Conservation (phyloP, 495 filamentous ascomycete species). For the Annulohypoxylon bovei region DNA sequence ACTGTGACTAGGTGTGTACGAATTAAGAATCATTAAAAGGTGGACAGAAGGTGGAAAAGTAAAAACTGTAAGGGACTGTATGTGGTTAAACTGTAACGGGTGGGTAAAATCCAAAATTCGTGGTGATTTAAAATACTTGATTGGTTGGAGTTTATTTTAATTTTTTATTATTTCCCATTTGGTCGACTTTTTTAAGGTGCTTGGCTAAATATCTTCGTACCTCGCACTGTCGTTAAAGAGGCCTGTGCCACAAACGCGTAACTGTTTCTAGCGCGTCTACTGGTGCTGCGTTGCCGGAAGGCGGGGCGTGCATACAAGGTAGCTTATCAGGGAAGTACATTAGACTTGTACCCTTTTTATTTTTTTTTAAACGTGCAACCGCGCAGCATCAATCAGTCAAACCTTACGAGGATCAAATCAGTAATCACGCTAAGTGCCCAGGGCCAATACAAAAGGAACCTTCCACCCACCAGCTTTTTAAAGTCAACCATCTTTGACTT, state of each 20-base stretch:
- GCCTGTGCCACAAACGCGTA: slow-evolving; percentile 36
- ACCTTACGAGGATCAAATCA: slow-evolving; percentile 53
- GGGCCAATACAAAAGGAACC: slow-evolving; percentile 63
- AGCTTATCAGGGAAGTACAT: slow-evolving; percentile 28
- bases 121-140: slow-evolving; percentile 26
- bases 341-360: slow-evolving; percentile 15
- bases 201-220: neutral
- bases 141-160: slow-evolving; percentile 13
- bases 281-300: slow-evolving; percentile 9
- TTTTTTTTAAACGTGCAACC: slow-evolving; percentile 32
- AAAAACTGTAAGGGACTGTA: neutral
- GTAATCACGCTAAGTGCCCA: slow-evolving; percentile 56
- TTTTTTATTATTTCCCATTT: slow-evolving; percentile 29
- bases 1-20: neutral
- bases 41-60: neutral
- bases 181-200: slow-evolving; percentile 25
- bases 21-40: neutral
- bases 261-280: slow-evolving; percentile 33
- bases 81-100: neutral
- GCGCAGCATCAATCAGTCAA: slow-evolving; percentile 52
- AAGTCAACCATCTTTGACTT: slow-evolving; percentile 57
- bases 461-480: slow-evolving; percentile 57
- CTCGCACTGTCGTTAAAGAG: slow-evolving; percentile 4
- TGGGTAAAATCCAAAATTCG: slow-evolving; percentile 20
- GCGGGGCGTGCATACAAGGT: slow-evolving; percentile 20